Evolutionary conservation across 1,284 basidiomycete genomes (phyloP), one percentile per base, ranked within the genome.

Genomic region (Leucoagaricus sp.): DNA sequence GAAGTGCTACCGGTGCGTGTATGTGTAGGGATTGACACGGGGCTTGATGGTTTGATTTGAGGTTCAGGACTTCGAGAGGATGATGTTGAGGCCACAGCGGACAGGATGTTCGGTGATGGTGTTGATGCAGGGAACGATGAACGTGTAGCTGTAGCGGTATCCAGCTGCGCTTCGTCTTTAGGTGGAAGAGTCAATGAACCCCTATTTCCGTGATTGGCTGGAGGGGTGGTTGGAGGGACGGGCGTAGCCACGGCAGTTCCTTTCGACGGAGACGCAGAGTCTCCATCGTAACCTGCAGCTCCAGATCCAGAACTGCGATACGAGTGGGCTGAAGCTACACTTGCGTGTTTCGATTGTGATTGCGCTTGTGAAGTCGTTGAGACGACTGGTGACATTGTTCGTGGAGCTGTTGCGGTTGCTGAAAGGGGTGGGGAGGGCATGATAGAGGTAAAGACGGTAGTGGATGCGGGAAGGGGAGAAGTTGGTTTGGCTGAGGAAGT

Each of bases 161-260:
- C 74, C 1, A 73, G 57, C 56, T 72, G 62, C 2, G 57, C 49
- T 42, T 67, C 65, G 49, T 66, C 65, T 33, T 55, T 61, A 13
- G 58, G 59, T 1, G 75, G 71, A 26, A 74, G 70, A 25, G 70
- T 64, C 3, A 73, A 63, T 29, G 53, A 54, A 29, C 40, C 44
- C 8, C n/a, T n/a, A n/a, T n/a, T n/a, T n/a, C n/a, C n/a, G n/a
- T n/a, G n/a, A n/a, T n/a, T n/a, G n/a, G n/a, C n/a, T n/a, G n/a
- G n/a, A 23, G 55, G 28, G n/a, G 17, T 29, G 19, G 13, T 42
- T 4, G 50, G 15, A 5, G 19, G 23, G 23, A 9, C 21, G n/a
- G 51, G 42, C 5, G 41, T 51, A 17, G 17, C 25, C 17, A 33
- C 34, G 10, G 10, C 40, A 26, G 19, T 56, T 28, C 19, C 31